Conservation (phyloP, 2,329 filamentous ascomycete genomes). For the Nothophoma quercina region DNA sequence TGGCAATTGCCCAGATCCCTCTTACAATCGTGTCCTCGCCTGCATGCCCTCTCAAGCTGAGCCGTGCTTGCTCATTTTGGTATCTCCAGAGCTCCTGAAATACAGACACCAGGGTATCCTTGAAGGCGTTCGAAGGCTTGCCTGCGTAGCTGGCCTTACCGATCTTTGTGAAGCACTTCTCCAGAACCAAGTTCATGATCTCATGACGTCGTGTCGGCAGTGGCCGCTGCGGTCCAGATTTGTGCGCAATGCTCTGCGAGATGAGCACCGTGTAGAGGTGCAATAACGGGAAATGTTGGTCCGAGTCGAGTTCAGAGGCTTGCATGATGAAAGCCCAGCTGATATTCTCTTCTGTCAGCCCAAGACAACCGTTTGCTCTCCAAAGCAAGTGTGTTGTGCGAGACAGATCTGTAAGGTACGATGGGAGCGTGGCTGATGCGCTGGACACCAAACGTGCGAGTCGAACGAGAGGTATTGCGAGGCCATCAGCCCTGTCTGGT, state of each 20-base stretch:
- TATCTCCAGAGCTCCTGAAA: constrained; percentile 38
- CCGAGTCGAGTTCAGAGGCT: constrained; percentile 22
- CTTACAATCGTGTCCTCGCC: constrained; percentile 43
- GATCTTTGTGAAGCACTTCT: constrained; percentile 37
- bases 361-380: constrained; percentile 40
- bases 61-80: constrained; percentile 31
- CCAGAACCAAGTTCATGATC: constrained; percentile 36
- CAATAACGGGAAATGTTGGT: constrained; percentile 34
- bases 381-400: constrained; percentile 36
- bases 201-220: constrained; percentile 24
- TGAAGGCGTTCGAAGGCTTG: constrained; percentile 33
- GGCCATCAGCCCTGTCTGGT: constrained; percentile 30
- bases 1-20: constrained; percentile 54
- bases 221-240: constrained; percentile 19
- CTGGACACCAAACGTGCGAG: constrained; percentile 40
- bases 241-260: constrained; percentile 38
- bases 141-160: constrained; percentile 27
- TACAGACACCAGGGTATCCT: constrained; percentile 31
- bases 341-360: constrained; percentile 19
- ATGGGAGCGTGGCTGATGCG: constrained; percentile 29
- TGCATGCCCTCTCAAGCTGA: constrained; percentile 37
- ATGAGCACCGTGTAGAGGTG: constrained; percentile 43
- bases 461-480: constrained; percentile 40
- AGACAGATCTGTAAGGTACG: constrained; percentile 32
- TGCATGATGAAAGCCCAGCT: constrained; percentile 36